Evolutionary conservation across 1,139 yeast genomes (phyloP), one percentile per base, ranked within the genome.

Genomic region (Hemisphaericaspora xylanilytica): DNA sequence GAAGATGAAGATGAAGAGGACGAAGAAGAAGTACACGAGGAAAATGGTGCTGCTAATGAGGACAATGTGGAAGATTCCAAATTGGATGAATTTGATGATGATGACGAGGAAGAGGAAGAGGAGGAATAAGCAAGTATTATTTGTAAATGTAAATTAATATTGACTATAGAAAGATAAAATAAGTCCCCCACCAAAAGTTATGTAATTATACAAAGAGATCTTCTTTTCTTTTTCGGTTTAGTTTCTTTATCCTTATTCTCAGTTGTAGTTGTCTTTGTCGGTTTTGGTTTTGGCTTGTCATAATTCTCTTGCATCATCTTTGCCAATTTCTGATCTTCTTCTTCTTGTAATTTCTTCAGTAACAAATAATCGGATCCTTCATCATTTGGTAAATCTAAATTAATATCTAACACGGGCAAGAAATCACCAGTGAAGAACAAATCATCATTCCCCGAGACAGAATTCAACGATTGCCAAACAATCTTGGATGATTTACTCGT

Each of bases 401-500:
- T 42, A 12, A 50, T 41, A 36, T 50, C 52, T 16, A 65, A 52
- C 3, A 63, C 52, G 2, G 80, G 80, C 6, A 65, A 56, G 47
- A 84, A 84, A 32, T 67, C 69, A 2, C 87, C 86, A 11, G 78
- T 74, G 55, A 78, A 81, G 53, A 85, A 85, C 28, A 71, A 63
- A 52, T 87, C 94, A 18, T 74, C 77, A 5, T 70, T 67, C 1
- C 96, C 96, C 38, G 73, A 70, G 3, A 82, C 71, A 2, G 87
- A 78, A 34, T 73, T 70, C 28, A 89, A 62, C 0, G 85, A 74
- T 53, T 85, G 89, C 96, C 96, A 89, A 9, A 85, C 85, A 18
- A 84, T 73, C 15, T 67, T 63, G 4, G 63, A 55, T 9, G 36
- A 33, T 12, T 65, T 59, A 24, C 57, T 63, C 24, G 52, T 50